Evolutionary conservation across 2,329 filamentous ascomycete genomes (phyloP).

Genomic region (Harringtonia lauricola): DNA sequence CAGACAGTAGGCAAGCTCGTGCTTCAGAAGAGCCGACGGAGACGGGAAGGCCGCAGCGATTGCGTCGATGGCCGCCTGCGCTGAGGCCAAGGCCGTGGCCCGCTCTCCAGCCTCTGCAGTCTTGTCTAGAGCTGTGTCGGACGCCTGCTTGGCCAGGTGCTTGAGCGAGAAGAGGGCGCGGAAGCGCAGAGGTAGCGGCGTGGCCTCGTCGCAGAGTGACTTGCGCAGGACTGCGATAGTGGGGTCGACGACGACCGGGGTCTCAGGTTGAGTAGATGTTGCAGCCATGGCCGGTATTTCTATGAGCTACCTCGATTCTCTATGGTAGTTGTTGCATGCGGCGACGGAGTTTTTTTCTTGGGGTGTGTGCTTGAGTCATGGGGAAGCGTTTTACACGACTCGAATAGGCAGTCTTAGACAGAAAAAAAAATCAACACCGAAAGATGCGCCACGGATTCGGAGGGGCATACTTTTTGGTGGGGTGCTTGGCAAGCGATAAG

Average conservation of each 20-base stretch:
- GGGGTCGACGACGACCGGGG: constrained; percentile 13
- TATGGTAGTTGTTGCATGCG: neutral
- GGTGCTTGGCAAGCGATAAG: neutral
- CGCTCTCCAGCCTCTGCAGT: constrained; percentile 28
- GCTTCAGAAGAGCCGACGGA: constrained; percentile 82
- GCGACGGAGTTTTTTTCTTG: neutral
- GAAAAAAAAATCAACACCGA: neutral
- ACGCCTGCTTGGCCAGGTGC: constrained; percentile 62
- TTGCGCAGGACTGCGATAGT: constrained; percentile 57
- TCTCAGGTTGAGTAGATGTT: constrained; percentile 10
- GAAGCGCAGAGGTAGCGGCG: constrained; percentile 80
- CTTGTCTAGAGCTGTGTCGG: neutral
- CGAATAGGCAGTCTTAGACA: constrained; percentile 1
- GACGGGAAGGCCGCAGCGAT: constrained; percentile 83
- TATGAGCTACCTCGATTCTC: neutral
- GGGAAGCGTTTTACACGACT: neutral
- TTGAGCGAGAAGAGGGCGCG: constrained; percentile 97
- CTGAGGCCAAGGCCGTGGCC: constrained; percentile 24
- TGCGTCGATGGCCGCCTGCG: constrained; percentile 52
- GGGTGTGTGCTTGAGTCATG: neutral
- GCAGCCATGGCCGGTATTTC: constrained; percentile 14
- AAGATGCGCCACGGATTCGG: neutral
- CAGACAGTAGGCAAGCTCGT: constrained; percentile 94
- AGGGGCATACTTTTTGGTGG: constrained; percentile 1
- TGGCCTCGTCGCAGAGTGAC: constrained; percentile 68